Base-by-base conservation (phyloP, 139 green algal species). In the Chlorokybus atmophyticus region DNA sequence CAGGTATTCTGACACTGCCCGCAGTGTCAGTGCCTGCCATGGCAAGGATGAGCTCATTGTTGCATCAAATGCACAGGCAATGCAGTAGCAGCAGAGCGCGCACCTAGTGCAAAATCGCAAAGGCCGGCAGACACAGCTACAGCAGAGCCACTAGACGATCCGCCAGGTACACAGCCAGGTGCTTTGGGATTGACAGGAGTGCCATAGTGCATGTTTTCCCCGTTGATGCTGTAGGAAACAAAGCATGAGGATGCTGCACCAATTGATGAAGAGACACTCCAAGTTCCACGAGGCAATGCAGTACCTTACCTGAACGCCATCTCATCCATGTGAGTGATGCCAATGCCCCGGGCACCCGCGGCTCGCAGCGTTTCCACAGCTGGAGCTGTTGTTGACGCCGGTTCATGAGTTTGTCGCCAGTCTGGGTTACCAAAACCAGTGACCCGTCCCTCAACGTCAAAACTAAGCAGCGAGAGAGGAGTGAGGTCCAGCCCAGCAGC, bases 251-350 rank as follows among this genome's bases (percentile, higher is more conserved):
- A 14, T 44, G 38, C 17, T 44, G 14, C 38, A 44, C 38, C n/a
- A n/a, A 44, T 17, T 44, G 38, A 23, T 44, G 38, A 17, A 44
- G 14, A 44, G 38, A 44, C 14, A 23, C 38, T 44, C 38, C 38
- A 44, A 44, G 38, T 17, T 44, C 14, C 38, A 23, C 14, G 38
- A 14, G 14, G 14, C 17, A 17, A 17, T 17, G 17, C 17, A 44
- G 38, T 44, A 23, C 38, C 38, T 44, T 17, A 44, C 38, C 38
- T 44, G 38, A 79, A 85, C 1, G 82, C 84, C 53, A 94, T 60
- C 72, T 95, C 86, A 57, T 93, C 83, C 85, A 94, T 87, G 59
- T 90, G 75, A 0, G 82, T 85, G 52, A 81, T 93, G 29, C 84
- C 84, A 3, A 76, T 27, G 3, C 83, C 8, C 0, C n/a, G 72